Conservation (phyloP, 495 filamentous ascomycete species). For the Hypoxylon fragiforme region DNA sequence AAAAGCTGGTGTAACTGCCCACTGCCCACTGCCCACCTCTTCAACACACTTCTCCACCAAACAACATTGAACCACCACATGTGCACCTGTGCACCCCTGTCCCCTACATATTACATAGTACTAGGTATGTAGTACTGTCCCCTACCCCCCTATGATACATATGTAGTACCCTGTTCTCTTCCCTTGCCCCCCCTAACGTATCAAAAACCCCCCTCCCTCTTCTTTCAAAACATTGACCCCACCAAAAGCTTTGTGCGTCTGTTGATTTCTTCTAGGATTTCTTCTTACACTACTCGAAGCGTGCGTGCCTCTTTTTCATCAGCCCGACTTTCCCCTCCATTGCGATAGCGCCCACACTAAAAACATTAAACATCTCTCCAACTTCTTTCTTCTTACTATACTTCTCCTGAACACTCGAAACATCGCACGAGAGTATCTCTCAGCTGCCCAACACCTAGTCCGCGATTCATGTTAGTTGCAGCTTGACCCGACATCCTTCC, state of each 20-base stretch:
- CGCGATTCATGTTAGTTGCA: slow-evolving; percentile 27
- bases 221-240: slow-evolving; percentile 25
- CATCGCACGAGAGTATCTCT: slow-evolving; percentile 14
- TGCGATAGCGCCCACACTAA: slow-evolving; percentile 41
- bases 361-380: slow-evolving; percentile 34
- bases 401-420: slow-evolving; percentile 19
- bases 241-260: slow-evolving; percentile 32
- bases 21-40: slow-evolving; percentile 14
- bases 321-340: slow-evolving; percentile 42
- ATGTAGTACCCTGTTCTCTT: neutral
- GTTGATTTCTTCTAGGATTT: slow-evolving; percentile 30
- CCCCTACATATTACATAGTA: too few species aligned
- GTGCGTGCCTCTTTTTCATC: slow-evolving; percentile 33
- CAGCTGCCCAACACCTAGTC: slow-evolving; percentile 6
- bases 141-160: neutral
- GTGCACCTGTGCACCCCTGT: too few species aligned
- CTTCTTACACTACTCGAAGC: slow-evolving; percentile 19
- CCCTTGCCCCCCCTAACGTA: neutral
- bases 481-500: slow-evolving; percentile 4
- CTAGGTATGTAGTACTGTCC: neutral
- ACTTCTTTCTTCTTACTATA: slow-evolving; percentile 24
- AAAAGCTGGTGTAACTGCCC: slow-evolving; percentile 23
- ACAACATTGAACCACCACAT: neutral
- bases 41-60: neutral
- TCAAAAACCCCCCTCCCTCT: neutral